Percentiles rank a stretch among this genome's conserved stretches.
These are phyloP conservation scores for Podospora pseudocomata DNA, from an alignment of 495 filamentous ascomycete genomes.

Conservation along the genomic window DNA sequence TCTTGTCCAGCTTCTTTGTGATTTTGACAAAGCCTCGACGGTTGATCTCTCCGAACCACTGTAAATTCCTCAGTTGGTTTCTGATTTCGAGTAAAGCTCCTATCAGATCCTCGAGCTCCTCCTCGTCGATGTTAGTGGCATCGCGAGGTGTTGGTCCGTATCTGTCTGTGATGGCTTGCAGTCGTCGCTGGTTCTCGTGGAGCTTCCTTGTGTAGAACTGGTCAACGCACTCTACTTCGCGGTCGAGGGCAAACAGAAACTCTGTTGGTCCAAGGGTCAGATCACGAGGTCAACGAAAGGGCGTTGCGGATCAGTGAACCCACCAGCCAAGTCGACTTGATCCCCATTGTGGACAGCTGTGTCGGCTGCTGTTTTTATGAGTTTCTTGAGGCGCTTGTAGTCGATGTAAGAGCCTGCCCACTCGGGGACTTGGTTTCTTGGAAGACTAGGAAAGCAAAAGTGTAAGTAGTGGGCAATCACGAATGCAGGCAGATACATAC, in stretches of 20 bases:
- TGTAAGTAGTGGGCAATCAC: neutral
- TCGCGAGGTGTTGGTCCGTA: constrained; percentile 62
- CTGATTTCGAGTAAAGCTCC: constrained; percentile 83
- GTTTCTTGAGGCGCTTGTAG: constrained; percentile 93
- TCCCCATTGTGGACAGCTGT: constrained; percentile 61
- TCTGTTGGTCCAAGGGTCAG: constrained; percentile 48
- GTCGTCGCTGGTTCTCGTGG: constrained; percentile 70
- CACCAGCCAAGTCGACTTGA: constrained; percentile 73
- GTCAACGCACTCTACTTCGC: constrained; percentile 93
- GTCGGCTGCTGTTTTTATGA: constrained; percentile 70
- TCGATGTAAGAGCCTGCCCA: constrained; percentile 92
- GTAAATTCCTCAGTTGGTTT: constrained; percentile 79
- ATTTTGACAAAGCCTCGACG: constrained; percentile 94
- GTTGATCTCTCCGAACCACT: constrained; percentile 98
- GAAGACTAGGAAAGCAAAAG: constrained; percentile 55
- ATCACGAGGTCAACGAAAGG: constrained; percentile 5
- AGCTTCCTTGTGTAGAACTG: constrained; percentile 95
- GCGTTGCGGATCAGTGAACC: constrained; percentile 15
- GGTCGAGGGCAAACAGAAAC: constrained; percentile 91
- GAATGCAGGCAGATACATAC: constrained; percentile 29
- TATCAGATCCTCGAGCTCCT: constrained; percentile 86
- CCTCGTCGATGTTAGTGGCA: constrained; percentile 52
- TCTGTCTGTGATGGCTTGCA: constrained; percentile 79
- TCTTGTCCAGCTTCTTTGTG: constrained; percentile 96
- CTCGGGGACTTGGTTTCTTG: constrained; percentile 93